phyloP scores from a whole-genome alignment of 192 early-diverging fungal species.

The Coemansia sp. region DNA sequence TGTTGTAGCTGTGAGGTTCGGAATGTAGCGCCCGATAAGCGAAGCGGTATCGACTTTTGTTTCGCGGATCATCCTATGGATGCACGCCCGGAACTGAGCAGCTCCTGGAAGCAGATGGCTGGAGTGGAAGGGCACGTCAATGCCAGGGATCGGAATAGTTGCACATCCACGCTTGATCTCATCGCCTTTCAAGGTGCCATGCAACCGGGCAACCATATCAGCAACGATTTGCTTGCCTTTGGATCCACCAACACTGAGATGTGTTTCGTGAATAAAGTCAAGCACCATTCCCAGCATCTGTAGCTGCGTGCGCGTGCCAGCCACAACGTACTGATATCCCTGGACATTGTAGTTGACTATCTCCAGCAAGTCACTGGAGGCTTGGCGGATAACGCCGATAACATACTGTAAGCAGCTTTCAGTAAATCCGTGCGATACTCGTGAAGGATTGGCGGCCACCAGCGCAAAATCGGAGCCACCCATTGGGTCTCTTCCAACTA shows the following conservation, averaged over 20 bases:
- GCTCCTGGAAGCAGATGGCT: conserved; percentile 86
- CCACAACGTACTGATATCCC: conserved; percentile 94
- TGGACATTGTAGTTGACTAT: conserved; percentile 98
- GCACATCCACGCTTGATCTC: conserved; percentile 76
- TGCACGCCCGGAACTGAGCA: conserved; percentile 81
- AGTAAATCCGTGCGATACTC: conserved; percentile 75
- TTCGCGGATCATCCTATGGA: conserved; percentile 76
- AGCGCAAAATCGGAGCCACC: conserved; percentile 92
- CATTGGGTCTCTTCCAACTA: conserved; percentile 75
- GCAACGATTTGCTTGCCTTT: not conserved
- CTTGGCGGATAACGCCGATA: conserved; percentile 66
- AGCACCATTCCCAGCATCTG: conserved; percentile 74
- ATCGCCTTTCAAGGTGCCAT: conserved; percentile 64
- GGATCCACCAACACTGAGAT: conserved; percentile 47
- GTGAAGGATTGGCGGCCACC: conserved; percentile 90
- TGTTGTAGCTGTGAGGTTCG: conserved; percentile 91
- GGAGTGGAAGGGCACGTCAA: conserved; percentile 98
- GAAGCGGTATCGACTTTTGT: conserved; percentile 71
- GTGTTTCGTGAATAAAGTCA: conserved; percentile 76
- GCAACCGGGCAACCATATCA: conserved; percentile 36
- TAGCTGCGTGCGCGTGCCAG: conserved; percentile 77
- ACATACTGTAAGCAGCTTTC: conserved; percentile 63
- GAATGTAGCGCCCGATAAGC: conserved; percentile 84
- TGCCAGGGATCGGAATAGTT: conserved; percentile 86
- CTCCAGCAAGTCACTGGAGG: conserved; percentile 75